These are phyloP conservation scores for Candida hispaniensis DNA, from an alignment of 805 yeast genomes.

Conservation along the genomic window DNA sequence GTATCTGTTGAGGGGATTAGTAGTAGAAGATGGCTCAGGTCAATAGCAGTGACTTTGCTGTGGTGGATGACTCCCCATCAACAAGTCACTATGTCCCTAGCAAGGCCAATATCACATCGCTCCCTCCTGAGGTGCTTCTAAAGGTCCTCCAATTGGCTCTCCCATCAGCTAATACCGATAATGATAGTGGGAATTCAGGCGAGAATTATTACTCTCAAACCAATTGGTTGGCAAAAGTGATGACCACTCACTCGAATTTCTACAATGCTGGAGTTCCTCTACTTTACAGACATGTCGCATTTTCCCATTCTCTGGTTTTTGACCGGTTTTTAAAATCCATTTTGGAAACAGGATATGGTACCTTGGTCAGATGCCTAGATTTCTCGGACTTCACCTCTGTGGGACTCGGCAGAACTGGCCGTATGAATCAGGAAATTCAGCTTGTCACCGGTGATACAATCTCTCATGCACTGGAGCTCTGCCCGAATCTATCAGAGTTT, in stretches of 20 bases:
- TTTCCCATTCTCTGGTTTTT: slow-evolving; percentile 72
- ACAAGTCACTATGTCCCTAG: slow-evolving; percentile 12
- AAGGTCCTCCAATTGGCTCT: slow-evolving; percentile 14
- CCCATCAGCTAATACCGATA: slow-evolving; percentile 11
- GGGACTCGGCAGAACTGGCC: slow-evolving; percentile 79
- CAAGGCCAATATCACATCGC: slow-evolving; percentile 8
- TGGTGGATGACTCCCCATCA: too few species aligned
- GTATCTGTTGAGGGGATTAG: too few species aligned
- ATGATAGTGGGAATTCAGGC: slow-evolving; percentile 11
- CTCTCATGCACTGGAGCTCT: slow-evolving; percentile 45
- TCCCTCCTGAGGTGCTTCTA: slow-evolving; percentile 14
- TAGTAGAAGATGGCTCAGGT: too few species aligned
- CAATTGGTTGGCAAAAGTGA: slow-evolving; percentile 19
- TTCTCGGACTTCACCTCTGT: slow-evolving; percentile 82
- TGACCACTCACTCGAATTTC: slow-evolving; percentile 25
- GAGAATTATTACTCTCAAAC: slow-evolving; percentile 17
- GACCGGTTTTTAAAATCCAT: slow-evolving; percentile 55
- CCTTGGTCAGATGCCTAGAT: slow-evolving; percentile 62
- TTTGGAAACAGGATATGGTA: slow-evolving; percentile 36
- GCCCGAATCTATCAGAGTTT: slow-evolving; percentile 63
- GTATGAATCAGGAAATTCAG: slow-evolving; percentile 85
- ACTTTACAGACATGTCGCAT: slow-evolving; percentile 34
- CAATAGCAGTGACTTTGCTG: too few species aligned
- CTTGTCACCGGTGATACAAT: slow-evolving; percentile 75
- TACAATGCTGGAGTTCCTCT: slow-evolving; percentile 30